Percentiles rank a stretch among this genome's conserved stretches.
Evolutionary conservation across 2,329 filamentous ascomycete genomes (phyloP).

Genomic region (Pestalotiopsis sp.): DNA sequence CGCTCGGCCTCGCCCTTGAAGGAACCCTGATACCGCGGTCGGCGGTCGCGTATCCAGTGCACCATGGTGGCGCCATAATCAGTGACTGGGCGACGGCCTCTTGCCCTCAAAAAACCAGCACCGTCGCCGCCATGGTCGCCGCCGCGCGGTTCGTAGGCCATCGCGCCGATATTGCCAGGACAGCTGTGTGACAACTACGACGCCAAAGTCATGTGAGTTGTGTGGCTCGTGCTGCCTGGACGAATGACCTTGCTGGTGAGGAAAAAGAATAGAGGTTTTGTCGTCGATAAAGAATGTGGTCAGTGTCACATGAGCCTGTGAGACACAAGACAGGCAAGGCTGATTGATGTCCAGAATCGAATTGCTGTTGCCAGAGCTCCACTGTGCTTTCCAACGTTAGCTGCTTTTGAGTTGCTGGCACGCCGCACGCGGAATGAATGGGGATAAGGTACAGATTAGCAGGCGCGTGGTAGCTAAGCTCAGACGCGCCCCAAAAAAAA

Average conservation of each 20-base stretch:
- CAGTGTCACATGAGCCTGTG: conserved; percentile 9
- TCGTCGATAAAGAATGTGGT: conserved; percentile 2
- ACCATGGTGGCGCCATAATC: conserved; percentile 90
- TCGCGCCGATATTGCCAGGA: conserved; percentile 26
- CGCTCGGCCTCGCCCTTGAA: conserved; percentile 77
- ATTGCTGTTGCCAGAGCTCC: conserved; percentile 5
- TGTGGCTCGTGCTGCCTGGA: not conserved
- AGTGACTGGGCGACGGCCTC: conserved; percentile 69
- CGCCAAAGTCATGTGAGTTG: conserved; percentile 1
- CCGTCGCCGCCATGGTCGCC: conserved; percentile 46
- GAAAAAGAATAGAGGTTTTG: not conserved
- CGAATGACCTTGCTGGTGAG: not conserved
- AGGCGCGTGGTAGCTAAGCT: not conserved
- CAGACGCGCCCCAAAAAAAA: not conserved
- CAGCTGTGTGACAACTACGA: not conserved
- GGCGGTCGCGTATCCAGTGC: conserved; percentile 86
- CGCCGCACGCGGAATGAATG: not conserved
- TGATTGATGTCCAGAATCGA: conserved; percentile 2
- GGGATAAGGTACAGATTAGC: too few relatives aligned
- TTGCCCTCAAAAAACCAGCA: conserved; percentile 45
- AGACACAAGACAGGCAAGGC: conserved; percentile 5
- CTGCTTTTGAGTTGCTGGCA: not conserved
- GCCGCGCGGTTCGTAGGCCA: conserved; percentile 57
- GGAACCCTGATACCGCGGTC: conserved; percentile 71
- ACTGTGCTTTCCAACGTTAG: not conserved